phyloP scores from a whole-genome alignment of 2,329 filamentous ascomycete genomes.

The Fusarium sp. region DNA sequence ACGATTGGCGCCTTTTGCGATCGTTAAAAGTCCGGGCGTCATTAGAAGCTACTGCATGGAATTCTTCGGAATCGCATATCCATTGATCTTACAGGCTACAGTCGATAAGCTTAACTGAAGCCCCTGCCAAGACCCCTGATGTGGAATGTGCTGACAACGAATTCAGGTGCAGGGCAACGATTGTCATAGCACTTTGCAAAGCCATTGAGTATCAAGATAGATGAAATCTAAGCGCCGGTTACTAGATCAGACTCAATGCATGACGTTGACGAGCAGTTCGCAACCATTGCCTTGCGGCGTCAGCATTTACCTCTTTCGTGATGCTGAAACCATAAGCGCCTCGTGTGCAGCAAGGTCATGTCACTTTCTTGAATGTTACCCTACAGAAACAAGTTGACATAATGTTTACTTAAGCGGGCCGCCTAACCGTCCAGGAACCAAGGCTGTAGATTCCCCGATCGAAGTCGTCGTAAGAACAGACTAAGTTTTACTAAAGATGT shows the following conservation, averaged over 20 bases:
- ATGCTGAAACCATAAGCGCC: slow-evolving; percentile 10
- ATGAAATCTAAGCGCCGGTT: background rate
- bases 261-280: background rate
- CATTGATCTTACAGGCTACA: background rate
- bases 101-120: slow-evolving; percentile 15
- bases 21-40: background rate
- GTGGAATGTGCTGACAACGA: background rate
- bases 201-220: no score
- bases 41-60: slow-evolving; percentile 2
- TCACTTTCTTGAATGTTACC: background rate
- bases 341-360: slow-evolving; percentile 6
- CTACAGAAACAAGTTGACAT: background rate
- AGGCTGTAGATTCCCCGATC: background rate
- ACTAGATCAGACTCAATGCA: background rate
- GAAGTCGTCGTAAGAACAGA: background rate
- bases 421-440: background rate
- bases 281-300: background rate
- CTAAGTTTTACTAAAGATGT: background rate
- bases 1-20: background rate
- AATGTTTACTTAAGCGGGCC: slow-evolving; percentile 1
- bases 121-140: slow-evolving; percentile 10
- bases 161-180: background rate
- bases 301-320: background rate
- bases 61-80: background rate
- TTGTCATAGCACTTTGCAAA: background rate